Conservation (phyloP, 2,329 filamentous ascomycete species). For the Fusarium sp. region DNA sequence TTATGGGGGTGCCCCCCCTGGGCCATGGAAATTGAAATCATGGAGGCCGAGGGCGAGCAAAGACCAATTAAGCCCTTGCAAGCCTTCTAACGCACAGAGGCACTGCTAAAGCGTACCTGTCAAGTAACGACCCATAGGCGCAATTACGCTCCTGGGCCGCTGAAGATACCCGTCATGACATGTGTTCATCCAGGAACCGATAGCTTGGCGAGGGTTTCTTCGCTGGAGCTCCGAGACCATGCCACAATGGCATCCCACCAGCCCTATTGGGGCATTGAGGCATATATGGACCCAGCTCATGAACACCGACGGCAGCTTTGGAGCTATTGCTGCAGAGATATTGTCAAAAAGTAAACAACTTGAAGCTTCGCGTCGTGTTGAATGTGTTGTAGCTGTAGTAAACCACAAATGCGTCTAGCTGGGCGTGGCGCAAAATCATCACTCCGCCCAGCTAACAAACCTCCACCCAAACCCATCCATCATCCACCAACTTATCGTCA, state of each 20-base stretch:
- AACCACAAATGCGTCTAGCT: neutral
- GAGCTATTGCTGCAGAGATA: neutral
- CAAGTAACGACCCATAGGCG: neutral
- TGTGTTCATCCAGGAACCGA: conserved; percentile 29
- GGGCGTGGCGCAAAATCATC: neutral
- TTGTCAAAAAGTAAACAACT: neutral
- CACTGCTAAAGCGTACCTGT: neutral
- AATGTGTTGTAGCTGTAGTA: neutral
- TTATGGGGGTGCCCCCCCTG: neutral
- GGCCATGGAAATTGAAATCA: conserved; percentile 1
- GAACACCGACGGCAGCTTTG: neutral
- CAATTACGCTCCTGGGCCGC: neutral
- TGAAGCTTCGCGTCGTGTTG: neutral
- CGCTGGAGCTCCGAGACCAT: conserved; percentile 12
- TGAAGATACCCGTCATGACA: conserved; percentile 13
- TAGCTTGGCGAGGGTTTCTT: conserved; percentile 11
- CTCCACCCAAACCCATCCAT: conserved; percentile 1
- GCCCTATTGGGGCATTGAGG: conserved; percentile 5
- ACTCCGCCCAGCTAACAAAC: conserved; percentile 3
- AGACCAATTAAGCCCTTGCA: neutral
- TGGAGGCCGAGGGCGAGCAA: conserved; percentile 6
- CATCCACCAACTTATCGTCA: conserved; percentile 1
- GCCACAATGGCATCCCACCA: conserved; percentile 18
- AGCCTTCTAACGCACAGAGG: neutral
- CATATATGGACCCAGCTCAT: neutral